Evolutionary conservation across 306 rosid genomes (phyloP).

Genomic region (cucumber (Cucumis sativus)): Cucumber_9930_V3 NC_026660.2:14745501-14746000

Average conservation of each 20-base stretch:
- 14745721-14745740: conserved; percentile 9
- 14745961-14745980: no score
- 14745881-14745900: no score
- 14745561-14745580: background rate
- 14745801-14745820: background rate
- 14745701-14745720: conserved; percentile 57
- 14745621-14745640: conserved; percentile 26
- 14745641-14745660: conserved; percentile 29
- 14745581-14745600: conserved; percentile 17
- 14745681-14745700: conserved; percentile 72
- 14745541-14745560: background rate
- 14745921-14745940: fast-evolving
- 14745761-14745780: background rate
- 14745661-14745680: conserved; percentile 40
- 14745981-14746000: no score
- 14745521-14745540: background rate
- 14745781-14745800: background rate
- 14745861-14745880: no score
- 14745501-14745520: conserved; percentile 20
- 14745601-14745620: conserved; percentile 22
- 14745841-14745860: no score
- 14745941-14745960: no score
- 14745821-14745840: no score
- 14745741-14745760: background rate
- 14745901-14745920: no score